Conservation (phyloP, 2,329 filamentous ascomycete species). For the Chaetomiaceae sp. region DNA sequence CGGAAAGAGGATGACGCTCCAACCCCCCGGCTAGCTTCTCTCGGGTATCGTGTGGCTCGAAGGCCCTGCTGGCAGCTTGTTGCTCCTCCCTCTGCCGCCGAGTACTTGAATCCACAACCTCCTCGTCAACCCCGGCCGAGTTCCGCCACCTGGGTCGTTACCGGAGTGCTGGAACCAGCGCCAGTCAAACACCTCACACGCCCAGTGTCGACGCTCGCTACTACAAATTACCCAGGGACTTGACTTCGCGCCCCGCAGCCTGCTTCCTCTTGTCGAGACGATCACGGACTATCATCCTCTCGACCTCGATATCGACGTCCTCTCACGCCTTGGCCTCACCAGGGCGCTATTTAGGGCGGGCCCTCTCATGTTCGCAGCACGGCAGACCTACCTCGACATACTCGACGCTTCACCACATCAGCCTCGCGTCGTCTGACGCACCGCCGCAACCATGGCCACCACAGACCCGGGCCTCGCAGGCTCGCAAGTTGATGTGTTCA, state of each 20-base stretch:
- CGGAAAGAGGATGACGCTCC: constrained; percentile 14
- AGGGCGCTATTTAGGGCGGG: background rate
- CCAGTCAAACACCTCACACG: background rate
- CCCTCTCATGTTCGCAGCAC: background rate
- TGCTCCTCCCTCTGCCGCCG: background rate
- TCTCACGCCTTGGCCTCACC: background rate
- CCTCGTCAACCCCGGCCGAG: constrained; percentile 13
- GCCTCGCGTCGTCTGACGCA: constrained; percentile 5
- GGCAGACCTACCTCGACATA: background rate
- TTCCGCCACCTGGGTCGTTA: constrained; percentile 4
- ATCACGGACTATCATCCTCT: background rate
- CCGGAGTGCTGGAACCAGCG: constrained; percentile 3
- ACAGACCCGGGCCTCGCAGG: constrained; percentile 2
- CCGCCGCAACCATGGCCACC: constrained; percentile 11
- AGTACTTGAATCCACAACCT: constrained; percentile 21
- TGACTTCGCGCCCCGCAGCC: background rate
- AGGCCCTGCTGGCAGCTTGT: constrained; percentile 7
- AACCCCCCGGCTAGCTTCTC: constrained; percentile 15
- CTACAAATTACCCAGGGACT: background rate
- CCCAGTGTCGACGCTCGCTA: background rate
- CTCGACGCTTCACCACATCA: no score
- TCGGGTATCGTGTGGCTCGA: constrained; percentile 13
- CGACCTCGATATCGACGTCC: background rate
- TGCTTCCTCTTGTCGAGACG: background rate
- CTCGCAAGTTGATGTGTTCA: constrained; percentile 42